Conservation (phyloP, 2,329 filamentous ascomycete species). For the Colletotrichum spinosum region DNA sequence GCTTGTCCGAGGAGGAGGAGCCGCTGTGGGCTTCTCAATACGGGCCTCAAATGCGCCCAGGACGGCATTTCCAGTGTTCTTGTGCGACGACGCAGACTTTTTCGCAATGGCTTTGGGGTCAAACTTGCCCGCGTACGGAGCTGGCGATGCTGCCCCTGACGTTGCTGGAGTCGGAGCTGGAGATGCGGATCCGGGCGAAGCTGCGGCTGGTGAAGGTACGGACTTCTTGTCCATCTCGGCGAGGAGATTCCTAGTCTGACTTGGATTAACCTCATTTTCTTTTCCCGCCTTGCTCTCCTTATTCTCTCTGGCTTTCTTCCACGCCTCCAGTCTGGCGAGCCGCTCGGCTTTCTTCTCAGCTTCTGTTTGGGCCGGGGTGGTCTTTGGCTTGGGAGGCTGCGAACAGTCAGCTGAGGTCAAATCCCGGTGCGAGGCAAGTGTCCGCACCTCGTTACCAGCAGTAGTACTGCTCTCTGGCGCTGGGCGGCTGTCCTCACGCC, state of each 20-base stretch:
- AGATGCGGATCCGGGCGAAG: constrained; percentile 54
- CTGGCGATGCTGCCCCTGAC: constrained; percentile 61
- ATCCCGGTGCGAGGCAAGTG: neutral
- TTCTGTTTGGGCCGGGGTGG: constrained; percentile 68
- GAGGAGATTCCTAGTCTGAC: constrained; percentile 74
- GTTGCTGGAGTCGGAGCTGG: constrained; percentile 50
- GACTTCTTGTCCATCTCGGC: constrained; percentile 80
- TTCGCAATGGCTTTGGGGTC: constrained; percentile 89
- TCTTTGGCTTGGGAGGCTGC: constrained; percentile 66
- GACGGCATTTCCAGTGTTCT: constrained; percentile 61
- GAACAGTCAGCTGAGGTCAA: constrained; percentile 40
- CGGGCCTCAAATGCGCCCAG: constrained; percentile 61
- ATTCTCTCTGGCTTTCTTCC: constrained; percentile 78
- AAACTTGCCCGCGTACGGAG: constrained; percentile 81
- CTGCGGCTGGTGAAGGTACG: constrained; percentile 54
- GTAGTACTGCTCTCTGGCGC: constrained; percentile 59
- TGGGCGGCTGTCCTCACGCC: constrained; percentile 71
- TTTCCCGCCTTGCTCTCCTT: constrained; percentile 81
- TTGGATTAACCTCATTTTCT: constrained; percentile 74
- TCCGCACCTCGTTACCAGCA: constrained; percentile 68
- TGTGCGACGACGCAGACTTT: constrained; percentile 73
- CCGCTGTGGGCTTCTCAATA: constrained; percentile 47
- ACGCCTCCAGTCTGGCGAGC: constrained; percentile 85
- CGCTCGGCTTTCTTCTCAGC: constrained; percentile 84
- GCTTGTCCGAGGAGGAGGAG: constrained; percentile 46